phyloP scores from a whole-genome alignment of 352 stramenopile genomes.

The Phytopythium sindhum region DNA sequence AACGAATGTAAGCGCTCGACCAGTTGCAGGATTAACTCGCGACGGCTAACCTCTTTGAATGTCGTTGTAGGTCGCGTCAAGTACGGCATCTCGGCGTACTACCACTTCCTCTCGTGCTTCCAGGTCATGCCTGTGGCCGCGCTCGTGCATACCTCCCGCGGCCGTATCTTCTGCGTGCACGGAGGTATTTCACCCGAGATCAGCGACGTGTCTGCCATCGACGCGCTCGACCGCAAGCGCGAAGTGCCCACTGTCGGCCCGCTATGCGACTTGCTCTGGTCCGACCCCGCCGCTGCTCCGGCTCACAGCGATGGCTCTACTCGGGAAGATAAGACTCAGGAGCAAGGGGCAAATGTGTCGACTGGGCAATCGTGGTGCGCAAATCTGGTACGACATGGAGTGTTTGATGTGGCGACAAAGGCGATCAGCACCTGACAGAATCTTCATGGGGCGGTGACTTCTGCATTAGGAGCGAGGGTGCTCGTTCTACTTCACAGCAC shows the following conservation, averaged over 20 bases:
- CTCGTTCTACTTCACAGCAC: conserved; percentile 88
- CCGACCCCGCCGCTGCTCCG: conserved; percentile 38
- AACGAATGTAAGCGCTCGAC: conserved; percentile 48
- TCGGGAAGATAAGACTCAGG: not conserved
- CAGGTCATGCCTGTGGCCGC: conserved; percentile 65
- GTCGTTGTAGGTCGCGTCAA: conserved; percentile 44
- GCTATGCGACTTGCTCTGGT: conserved; percentile 75
- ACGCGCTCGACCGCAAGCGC: conserved; percentile 53
- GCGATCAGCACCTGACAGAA: not conserved
- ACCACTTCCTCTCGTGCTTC: conserved; percentile 81
- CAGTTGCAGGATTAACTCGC: not conserved
- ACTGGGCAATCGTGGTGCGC: conserved; percentile 9
- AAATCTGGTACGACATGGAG: conserved; percentile 16
- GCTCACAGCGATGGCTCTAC: not conserved
- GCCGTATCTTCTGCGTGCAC: conserved; percentile 67
- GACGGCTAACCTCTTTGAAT: not conserved
- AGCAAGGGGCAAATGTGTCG: not conserved
- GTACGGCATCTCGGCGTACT: conserved; percentile 78
- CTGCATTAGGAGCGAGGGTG: conserved; percentile 53
- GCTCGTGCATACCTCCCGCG: conserved; percentile 39
- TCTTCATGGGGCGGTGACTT: not conserved
- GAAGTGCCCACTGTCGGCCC: conserved; percentile 58
- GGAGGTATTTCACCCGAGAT: conserved; percentile 64
- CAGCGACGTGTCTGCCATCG: conserved; percentile 45
- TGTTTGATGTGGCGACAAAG: not conserved